Base-by-base conservation (phyloP, 2,329 filamentous ascomycete species). In the Aspergillus thermomutatus region DNA sequence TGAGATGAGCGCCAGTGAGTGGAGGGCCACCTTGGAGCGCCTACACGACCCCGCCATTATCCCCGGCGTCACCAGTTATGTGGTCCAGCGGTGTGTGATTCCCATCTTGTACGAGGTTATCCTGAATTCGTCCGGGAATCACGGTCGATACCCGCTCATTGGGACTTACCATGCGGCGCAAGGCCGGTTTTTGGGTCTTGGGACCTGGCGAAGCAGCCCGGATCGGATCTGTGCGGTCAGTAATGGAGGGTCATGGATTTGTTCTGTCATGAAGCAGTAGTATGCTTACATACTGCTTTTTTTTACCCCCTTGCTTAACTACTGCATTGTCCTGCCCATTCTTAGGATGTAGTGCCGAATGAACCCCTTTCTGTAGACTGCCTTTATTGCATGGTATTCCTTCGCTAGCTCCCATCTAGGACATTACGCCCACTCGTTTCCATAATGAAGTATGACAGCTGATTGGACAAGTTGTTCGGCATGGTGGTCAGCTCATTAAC, bases 161-260 rank as follows among this genome's bases (percentile, higher is more conserved):
- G 68, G 67, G 3, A 70, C 68, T 0, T 72, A 64, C 53, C 62
- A 68, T 54, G 47, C 59, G 7, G 49, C 64, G 1, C 59, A 71
- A 41, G 68, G 69, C 0, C 26, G 62, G 47, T 64, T 61, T 3
- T 49, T 72, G 8, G 63, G 66, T 4, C 14, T 70, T 21, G 68
- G 65, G 34, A 43, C 58, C 19, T 70, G 67, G 69, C 58, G 65
- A 46, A 59, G 66, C 40, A 60, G 67, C 40, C 59, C 66, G 21
- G 57, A 61, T 14, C 56, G 65, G 19, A 31, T 64, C 3, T 64
- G 59, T 25, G 60, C 64, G 7, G 21, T 66, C 2, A 60, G 58
- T n/a, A 27, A 51, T 45, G 62, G 64, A 2, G 62, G 56, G 0
- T 49, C 53, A 1, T 66, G 62, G 64, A 62, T 59, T 3, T 62